Evolutionary conservation across 2,329 filamentous ascomycete species (phyloP).

Genomic region (Fusarium sp.): DNA sequence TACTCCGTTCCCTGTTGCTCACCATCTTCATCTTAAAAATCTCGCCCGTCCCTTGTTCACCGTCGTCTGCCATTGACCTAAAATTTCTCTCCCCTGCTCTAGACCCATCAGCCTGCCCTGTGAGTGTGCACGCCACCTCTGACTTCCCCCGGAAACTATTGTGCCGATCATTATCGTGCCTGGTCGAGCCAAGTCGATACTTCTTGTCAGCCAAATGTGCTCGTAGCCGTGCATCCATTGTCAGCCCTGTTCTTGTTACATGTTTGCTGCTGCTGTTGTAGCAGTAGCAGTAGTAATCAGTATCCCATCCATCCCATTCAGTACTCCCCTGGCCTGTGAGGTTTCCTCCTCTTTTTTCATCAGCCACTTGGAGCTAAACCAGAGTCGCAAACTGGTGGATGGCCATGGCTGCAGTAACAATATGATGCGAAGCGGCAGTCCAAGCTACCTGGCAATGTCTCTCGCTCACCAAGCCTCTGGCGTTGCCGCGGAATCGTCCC

Average conservation of each 20-base stretch:
- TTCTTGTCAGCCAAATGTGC: constrained; percentile 40
- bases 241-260: constrained; percentile 46
- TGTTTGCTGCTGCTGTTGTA: constrained; percentile 3
- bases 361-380: constrained; percentile 24
- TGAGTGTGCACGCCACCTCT: constrained; percentile 44
- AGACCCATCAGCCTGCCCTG: constrained; percentile 33
- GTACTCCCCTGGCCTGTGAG: constrained; percentile 23
- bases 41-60: constrained; percentile 26
- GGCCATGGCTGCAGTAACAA: constrained; percentile 36
- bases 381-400: constrained; percentile 37
- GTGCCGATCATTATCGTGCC: constrained; percentile 48
- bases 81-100: constrained; percentile 27
- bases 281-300: constrained; percentile 18
- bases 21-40: constrained; percentile 41
- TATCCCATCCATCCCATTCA: constrained; percentile 36
- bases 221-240: constrained; percentile 47
- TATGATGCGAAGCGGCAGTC: constrained; percentile 40
- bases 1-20: constrained; percentile 25
- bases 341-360: constrained; percentile 32
- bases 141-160: constrained; percentile 44
- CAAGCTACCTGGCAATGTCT: constrained; percentile 26
- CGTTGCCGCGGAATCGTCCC: constrained; percentile 36
- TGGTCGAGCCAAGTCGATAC: constrained; percentile 42
- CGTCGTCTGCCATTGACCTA: constrained; percentile 25
- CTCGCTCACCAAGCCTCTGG: constrained; percentile 32